phyloP scores from a whole-genome alignment of 73 alveolate species.

The Paramecium pentaurelia region DNA sequence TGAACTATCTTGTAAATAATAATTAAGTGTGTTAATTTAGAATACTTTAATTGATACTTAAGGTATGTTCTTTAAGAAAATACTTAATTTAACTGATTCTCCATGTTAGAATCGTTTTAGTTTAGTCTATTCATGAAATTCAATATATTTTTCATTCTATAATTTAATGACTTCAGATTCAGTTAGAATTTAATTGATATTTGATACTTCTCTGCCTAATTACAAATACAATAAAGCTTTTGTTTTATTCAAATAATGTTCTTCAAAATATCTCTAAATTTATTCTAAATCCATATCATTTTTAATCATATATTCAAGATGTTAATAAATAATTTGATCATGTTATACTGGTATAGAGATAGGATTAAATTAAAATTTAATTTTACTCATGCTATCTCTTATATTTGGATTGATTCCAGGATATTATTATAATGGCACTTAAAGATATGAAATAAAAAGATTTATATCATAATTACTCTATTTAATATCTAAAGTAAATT shows the following conservation, averaged over 20 bases:
- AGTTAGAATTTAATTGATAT: not conserved
- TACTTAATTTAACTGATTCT: conserved; percentile 69
- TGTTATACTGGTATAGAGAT: not conserved
- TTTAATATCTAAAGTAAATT: not conserved
- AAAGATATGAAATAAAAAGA: not conserved
- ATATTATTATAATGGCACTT: not conserved
- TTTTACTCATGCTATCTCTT: not conserved
- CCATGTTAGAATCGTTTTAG: conserved; percentile 48
- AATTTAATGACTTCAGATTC: not conserved
- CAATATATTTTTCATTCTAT: conserved; percentile 34
- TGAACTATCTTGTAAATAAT: conserved; percentile 65
- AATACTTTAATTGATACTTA: conserved; percentile 69
- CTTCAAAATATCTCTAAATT: not conserved
- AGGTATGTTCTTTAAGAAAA: conserved; percentile 75
- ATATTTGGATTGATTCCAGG: not conserved
- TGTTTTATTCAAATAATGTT: not conserved
- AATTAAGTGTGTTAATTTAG: conserved; percentile 80
- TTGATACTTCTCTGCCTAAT: not conserved
- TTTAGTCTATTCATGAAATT: conserved; percentile 63
- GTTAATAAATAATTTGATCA: not conserved
- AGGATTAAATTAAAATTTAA: not conserved
- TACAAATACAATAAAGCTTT: not conserved
- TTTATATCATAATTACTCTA: not conserved
- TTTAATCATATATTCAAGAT: not conserved
- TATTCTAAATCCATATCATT: not conserved